These are phyloP conservation scores for Phaffia tasmanica DNA, from an alignment of 768 basidiomycete genomes.

Conservation along the genomic window DNA sequence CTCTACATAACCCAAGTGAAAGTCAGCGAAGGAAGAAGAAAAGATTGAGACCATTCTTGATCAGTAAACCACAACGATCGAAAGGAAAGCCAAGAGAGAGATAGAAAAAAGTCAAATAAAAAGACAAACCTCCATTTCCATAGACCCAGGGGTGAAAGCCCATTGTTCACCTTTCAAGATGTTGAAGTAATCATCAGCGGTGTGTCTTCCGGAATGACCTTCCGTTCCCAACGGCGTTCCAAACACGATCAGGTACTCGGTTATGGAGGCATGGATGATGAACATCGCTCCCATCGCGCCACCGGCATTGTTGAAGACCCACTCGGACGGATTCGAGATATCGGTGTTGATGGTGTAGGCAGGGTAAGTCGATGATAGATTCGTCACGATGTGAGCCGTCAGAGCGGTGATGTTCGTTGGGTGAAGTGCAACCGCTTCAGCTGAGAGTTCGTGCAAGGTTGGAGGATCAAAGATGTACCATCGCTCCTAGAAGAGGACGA, in stretches of 20 bases:
- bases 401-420: conserved; percentile 58
- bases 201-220: conserved; percentile 86
- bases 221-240: conserved; percentile 95
- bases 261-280: conserved; percentile 89
- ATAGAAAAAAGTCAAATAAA: neutral
- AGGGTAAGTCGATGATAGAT: conserved; percentile 65
- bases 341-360: conserved; percentile 39
- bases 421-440: conserved; percentile 57
- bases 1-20: conserved; percentile 30
- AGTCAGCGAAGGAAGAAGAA: neutral
- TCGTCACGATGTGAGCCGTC: conserved; percentile 67
- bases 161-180: conserved; percentile 90
- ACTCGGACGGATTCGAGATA: conserved; percentile 49
- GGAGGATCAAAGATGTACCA: conserved; percentile 79
- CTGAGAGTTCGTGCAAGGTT: conserved; percentile 59
- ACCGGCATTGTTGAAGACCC: conserved; percentile 95
- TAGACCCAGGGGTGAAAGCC: conserved; percentile 69
- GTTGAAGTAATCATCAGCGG: conserved; percentile 96
- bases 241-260: conserved; percentile 77
- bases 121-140: conserved; percentile 60
- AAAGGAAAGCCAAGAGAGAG: neutral
- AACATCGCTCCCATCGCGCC: conserved; percentile 97
- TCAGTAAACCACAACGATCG: neutral
- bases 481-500: conserved; percentile 47
- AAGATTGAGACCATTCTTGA: neutral